Evolutionary conservation across 805 yeast genomes (phyloP), one percentile per base, ranked within the genome.

Genomic region (Sugiyamaella qingdaonensis): DNA sequence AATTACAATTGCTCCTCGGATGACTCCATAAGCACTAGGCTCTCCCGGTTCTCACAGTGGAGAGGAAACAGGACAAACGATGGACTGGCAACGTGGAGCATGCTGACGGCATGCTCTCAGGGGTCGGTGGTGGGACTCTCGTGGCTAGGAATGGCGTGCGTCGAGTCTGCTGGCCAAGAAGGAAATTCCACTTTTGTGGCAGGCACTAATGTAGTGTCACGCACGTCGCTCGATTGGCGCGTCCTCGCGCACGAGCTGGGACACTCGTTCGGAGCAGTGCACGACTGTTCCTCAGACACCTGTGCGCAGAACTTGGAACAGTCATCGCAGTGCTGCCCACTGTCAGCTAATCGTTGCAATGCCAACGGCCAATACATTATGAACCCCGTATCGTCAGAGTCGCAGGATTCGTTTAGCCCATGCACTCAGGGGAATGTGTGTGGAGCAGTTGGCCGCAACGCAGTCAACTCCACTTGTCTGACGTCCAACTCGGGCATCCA

Each of bases 181-280:
- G 61, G 61, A 24, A 49, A 51, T 37, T 31, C 39, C 11, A 52
- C 61, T 7, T 57, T 49, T 49, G 59, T 61, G 1, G 62, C 67
- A 13, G 73, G 71, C 13, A 58, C 68, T 7, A 69, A 65, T 41
- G 71, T 71, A n/a, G 59, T 71, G 2, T 59, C 67, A 13, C 63
- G 64, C 36, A 64, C 70, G 0, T 32, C 59, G 10, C 56, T 62
- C 2, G 73, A 70, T 51, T 68, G 71, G 67, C 56, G 62, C 13
- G 72, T 70, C 10, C 53, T 67, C 11, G 74, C 75, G 1, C 75
- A 71, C 53, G 75, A 71, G 48, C 48, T 68, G 9, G 75, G 74
- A 18, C 75, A 71, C 45, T 60, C 67, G 2, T 71, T 71, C 54
- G 75, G 75, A 8, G 74, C 74, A 7, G 73, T 69, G 14, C 75